Evolutionary conservation across 305 asterid genomes (phyloP).

Genomic region (Stenogyne calaminthoides): DNA sequence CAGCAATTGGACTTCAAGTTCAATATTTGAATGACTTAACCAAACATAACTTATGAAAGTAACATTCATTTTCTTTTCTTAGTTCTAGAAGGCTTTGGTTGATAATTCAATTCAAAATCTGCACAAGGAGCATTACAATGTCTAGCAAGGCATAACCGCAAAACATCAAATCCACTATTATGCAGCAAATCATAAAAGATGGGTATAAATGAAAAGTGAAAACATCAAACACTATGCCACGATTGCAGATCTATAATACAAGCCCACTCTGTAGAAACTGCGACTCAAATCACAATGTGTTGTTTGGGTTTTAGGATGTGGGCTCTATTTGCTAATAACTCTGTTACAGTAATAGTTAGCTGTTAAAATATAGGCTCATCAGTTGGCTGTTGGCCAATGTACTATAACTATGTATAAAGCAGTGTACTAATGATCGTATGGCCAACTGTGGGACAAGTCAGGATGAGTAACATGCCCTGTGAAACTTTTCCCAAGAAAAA

Average conservation of each 20-base stretch:
- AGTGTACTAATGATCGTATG: not conserved
- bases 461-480: not conserved
- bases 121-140: not conserved
- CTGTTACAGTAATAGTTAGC: not conserved
- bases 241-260: not conserved
- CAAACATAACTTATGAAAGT: conserved; percentile 1
- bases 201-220: not conserved
- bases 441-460: not conserved
- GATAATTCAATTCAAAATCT: conserved; percentile 15
- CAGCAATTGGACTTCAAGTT: not conserved
- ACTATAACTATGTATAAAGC: not conserved
- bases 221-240: not conserved
- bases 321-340: not conserved
- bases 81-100: conserved; percentile 8
- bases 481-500: not conserved
- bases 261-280: not conserved
- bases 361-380: not conserved
- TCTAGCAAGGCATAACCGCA: not conserved
- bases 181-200: not conserved
- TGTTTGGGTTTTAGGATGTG: not conserved
- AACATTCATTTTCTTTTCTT: not conserved
- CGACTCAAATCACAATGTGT: not conserved
- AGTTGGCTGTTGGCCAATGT: not conserved
- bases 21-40: not conserved
- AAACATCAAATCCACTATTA: not conserved